Evolutionary conservation across 306 rosid genomes (phyloP), one percentile per base, ranked within the genome.

Genomic region (Dalbergia oliveri): DNA sequence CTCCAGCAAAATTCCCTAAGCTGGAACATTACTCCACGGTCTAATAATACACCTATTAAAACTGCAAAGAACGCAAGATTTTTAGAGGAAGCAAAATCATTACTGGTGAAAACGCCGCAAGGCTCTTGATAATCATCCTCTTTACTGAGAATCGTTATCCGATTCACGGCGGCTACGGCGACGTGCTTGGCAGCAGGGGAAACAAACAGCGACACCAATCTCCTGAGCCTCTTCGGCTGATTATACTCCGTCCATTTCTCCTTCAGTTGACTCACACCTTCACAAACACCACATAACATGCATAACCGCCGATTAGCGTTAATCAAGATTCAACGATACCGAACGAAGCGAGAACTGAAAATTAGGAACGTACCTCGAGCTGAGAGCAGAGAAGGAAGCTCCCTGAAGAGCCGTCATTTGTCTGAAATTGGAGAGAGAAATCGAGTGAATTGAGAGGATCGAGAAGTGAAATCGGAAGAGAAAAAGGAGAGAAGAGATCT

Each of bases 111-210:
- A 78, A 83, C 71, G 76, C 96, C 94, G 76, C 90, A 86, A 3
- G 99, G 91, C 78, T 87, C 85, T 4, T 73, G 81, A 87, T 89
- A 95, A 68, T 91, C 91, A 74, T 91, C 97, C 81, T 89, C 89
- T 84, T 91, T 88, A 65, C 80, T 88, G 69, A 95, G 77, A 89
- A 93, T 83, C 23, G 97, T 93, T 74, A 95, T 88, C 68, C 87
- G 97, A 85, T 93, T 93, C 69, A 97, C 97, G 34, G 93, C 81
- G n/a, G 89, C 98, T 77, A 95, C 96, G 31, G 98, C 99, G 41
- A 93, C 97, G 60, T 82, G 83, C 75, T 93, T 93, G 12, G 94
- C 97, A 0, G 87, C 86, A 2, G 88, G 88, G 12, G 97, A 95
- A 77, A 91, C 84, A 69, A 93, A 91, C 68, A 93, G 81, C 21